These are phyloP conservation scores for Huiozyma sinensis DNA, from an alignment of 805 yeast species.

Conservation along the genomic window DNA sequence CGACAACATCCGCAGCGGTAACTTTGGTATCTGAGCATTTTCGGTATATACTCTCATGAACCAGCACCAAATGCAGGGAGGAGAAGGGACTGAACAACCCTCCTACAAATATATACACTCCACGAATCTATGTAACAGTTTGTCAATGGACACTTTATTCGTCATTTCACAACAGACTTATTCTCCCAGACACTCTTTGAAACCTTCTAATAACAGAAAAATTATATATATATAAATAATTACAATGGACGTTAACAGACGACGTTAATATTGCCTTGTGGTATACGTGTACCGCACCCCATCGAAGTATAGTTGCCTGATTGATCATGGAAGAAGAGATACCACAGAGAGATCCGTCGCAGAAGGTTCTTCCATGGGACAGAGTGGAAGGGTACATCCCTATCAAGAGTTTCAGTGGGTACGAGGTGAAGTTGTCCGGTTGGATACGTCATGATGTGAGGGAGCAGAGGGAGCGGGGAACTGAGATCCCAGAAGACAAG, in stretches of 20 bases:
- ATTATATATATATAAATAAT: too few species aligned
- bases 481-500: neutral
- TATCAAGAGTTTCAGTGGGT: conserved; percentile 22
- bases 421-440: conserved; percentile 17
- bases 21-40: conserved; percentile 43
- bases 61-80: too few species aligned
- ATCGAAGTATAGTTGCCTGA: neutral
- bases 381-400: conserved; percentile 9
- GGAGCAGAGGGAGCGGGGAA: conserved; percentile 1
- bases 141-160: too few species aligned
- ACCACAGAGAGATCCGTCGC: neutral
- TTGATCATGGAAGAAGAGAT: neutral
- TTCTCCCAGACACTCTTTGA: too few species aligned
- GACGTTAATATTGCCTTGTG: too few species aligned
- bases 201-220: too few species aligned
- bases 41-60: too few species aligned
- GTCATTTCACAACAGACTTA: too few species aligned
- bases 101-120: too few species aligned
- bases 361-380: conserved; percentile 14
- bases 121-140: too few species aligned
- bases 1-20: conserved; percentile 53
- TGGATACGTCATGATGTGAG: conserved; percentile 20
- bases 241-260: too few species aligned
- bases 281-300: neutral
- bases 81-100: too few species aligned